Evolutionary conservation across 2,329 filamentous ascomycete species (phyloP).

Genomic region (Colletotrichum brevisporum): DNA sequence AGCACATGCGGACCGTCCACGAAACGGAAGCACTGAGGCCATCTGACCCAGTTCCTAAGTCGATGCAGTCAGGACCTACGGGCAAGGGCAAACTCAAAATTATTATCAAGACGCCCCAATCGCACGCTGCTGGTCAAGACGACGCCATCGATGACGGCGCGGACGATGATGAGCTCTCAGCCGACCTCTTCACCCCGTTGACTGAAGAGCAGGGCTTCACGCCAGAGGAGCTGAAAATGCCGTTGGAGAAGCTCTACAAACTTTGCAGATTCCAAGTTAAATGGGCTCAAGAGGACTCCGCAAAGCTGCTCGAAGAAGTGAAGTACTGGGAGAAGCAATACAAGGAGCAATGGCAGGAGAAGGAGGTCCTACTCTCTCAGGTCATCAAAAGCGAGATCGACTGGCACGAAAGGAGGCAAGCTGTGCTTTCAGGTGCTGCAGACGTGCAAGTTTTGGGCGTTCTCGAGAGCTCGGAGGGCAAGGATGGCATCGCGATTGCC

Average conservation of each 20-base stretch:
- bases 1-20: slow-evolving; percentile 99
- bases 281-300: slow-evolving; percentile 79
- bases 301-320: slow-evolving; percentile 74
- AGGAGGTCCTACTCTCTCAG: slow-evolving; percentile 84
- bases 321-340: slow-evolving; percentile 76
- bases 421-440: slow-evolving; percentile 64
- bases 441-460: slow-evolving; percentile 59
- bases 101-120: slow-evolving; percentile 73
- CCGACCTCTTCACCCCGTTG: slow-evolving; percentile 71
- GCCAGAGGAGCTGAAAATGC: slow-evolving; percentile 73
- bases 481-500: slow-evolving; percentile 26
- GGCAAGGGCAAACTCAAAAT: slow-evolving; percentile 72
- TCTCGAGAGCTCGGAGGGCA: slow-evolving; percentile 45
- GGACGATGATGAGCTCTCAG: slow-evolving; percentile 68
- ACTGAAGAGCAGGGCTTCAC: slow-evolving; percentile 74
- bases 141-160: slow-evolving; percentile 68
- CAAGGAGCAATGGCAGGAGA: slow-evolving; percentile 82
- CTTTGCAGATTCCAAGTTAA: slow-evolving; percentile 80
- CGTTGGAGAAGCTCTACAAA: slow-evolving; percentile 72
- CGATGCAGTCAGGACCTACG: slow-evolving; percentile 66
- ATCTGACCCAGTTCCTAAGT: slow-evolving; percentile 80
- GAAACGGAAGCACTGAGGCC: slow-evolving; percentile 95
- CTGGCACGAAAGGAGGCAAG: slow-evolving; percentile 71
- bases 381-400: slow-evolving; percentile 76
- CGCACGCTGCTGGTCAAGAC: slow-evolving; percentile 70